Base-by-base conservation (phyloP, 768 basidiomycete genomes). In the Hygrophoropsis aurantiaca region DNA sequence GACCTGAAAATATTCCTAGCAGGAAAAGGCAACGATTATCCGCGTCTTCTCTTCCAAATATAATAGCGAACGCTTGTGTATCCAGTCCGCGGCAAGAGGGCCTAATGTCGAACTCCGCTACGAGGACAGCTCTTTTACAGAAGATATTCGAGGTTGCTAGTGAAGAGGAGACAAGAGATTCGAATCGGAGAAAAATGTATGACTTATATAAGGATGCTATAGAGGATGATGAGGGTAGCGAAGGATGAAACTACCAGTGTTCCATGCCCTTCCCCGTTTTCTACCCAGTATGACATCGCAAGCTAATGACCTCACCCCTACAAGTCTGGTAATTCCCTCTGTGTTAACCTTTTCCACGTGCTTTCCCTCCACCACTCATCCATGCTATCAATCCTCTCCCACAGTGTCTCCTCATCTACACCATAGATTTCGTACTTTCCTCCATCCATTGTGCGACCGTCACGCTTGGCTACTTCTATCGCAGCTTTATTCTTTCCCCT, bases 331-430 rank as follows among this genome's bases (percentile, higher is more conserved):
- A 94, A 66, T 65, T 94, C 91, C 61, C 92, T 74, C 53, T 85
- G 82, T 57, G 90, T 80, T 45, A 94, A 68, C 49, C 92, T 73
- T 32, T 74, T 81, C 90, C 91, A 95, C 41, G 91, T 94, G 51
- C 82, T 88, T 58, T 93, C 90, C 60, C 82, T 90, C 92, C 93
- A 94, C 90, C 89, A 91, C 33, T 91, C 90, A 16, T 87, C 82
- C 85, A 92, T 87, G 42, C 74, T 73, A 52, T 86, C 79, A 27
- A 95, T 84, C 35, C 84, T 76, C 33, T 87, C 87, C 85, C 93
- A 94, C 11, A 95, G 65, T 1, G 79, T 78, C 60, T 94, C 90
- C 63, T 94, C 93, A 46, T 88, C 84, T 2, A 90, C 73, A 6
- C 88, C 87, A 58, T 94, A 92, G 49, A 91, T 86, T 58, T 88